Conservation (phyloP, 305 asterid genomes). For the Fraxinus platypoda region DNA sequence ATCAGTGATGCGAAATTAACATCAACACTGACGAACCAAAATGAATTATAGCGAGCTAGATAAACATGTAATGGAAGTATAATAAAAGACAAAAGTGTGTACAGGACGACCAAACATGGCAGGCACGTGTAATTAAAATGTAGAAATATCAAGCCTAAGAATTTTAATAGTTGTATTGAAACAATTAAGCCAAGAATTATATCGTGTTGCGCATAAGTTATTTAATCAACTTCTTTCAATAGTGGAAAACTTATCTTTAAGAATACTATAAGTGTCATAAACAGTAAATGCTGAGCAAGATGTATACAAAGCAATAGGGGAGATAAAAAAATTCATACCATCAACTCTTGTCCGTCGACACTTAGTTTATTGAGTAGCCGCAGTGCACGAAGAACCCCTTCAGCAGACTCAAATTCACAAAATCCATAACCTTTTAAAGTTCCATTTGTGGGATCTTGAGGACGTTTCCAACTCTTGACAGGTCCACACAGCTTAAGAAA, state of each 20-base stretch:
- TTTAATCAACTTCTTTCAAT: conserved; percentile 10
- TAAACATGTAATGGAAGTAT: neutral
- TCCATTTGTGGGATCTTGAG: conserved; percentile 88
- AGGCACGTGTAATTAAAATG: neutral
- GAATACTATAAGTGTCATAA: neutral
- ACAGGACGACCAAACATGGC: neutral
- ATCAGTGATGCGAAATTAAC: neutral
- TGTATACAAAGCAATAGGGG: conserved; percentile 13
- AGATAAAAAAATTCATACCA: conserved; percentile 49
- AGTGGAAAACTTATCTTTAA: conserved; percentile 1
- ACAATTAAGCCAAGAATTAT: conserved; percentile 6
- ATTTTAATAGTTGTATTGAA: neutral
- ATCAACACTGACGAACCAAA: conserved; percentile 8
- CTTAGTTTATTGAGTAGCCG: conserved; percentile 79
- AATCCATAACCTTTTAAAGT: conserved; percentile 86
- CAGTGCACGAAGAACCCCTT: conserved; percentile 92
- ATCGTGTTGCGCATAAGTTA: neutral
- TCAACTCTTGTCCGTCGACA: conserved; percentile 91
- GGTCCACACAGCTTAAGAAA: conserved; percentile 92
- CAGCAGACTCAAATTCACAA: conserved; percentile 97
- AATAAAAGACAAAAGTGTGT: neutral
- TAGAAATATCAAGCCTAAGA: conserved; percentile 11
- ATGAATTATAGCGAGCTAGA: neutral
- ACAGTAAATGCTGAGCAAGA: conserved; percentile 8
- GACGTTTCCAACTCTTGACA: conserved; percentile 97